Base-by-base conservation (phyloP, 23 red algal species). In the Gracilaria domingensis region DNA sequence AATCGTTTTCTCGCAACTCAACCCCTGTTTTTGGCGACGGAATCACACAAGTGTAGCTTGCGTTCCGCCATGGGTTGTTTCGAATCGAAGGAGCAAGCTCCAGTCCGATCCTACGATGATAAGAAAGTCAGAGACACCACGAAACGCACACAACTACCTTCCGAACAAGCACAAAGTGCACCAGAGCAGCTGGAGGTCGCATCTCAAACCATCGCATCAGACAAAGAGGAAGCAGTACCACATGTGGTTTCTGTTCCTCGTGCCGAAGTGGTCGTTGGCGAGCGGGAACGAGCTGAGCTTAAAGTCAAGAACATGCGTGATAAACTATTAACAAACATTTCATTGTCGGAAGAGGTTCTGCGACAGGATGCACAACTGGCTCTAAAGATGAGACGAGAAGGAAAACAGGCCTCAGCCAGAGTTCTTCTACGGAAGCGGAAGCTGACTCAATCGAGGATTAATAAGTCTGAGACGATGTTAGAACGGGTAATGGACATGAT, bases 231-330 rank as follows among this genome's bases (percentile, higher is more conserved):
- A 69, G 8, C 36, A 37, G 64, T 12, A 20, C 7, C 30, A 20
- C 5, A 24, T 60, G 56, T 90, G 4, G 73, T 79, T 17, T 3
- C 18, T 24, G 87, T 90, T 25, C 87, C 74, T 7, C 71, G 74
- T 50, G 59, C 87, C 12, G 42, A 49, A 30, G 40, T 90, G 21
- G 17, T 18, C n/a, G 57, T 90, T 17, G 71, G 65, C 28, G 87
- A 77, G 26, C 73, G 40, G 12, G 87, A 90, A 40, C 71, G 74
- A 28, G 87, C 87, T 38, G 71, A 77, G 20, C 57, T 90, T 33
- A 90, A 90, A 81, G 71, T 80, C 17, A 77, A 79, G 34, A 76
- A 71, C 54, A 57, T 90, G 37, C 75, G 74, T 2, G 87, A 90
- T 60, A 80, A 81, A 57, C 76, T 90, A 25, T 7, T 49, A 18